Conservation (phyloP, 495 filamentous ascomycete species). For the Oidiodendron maius region DNA sequence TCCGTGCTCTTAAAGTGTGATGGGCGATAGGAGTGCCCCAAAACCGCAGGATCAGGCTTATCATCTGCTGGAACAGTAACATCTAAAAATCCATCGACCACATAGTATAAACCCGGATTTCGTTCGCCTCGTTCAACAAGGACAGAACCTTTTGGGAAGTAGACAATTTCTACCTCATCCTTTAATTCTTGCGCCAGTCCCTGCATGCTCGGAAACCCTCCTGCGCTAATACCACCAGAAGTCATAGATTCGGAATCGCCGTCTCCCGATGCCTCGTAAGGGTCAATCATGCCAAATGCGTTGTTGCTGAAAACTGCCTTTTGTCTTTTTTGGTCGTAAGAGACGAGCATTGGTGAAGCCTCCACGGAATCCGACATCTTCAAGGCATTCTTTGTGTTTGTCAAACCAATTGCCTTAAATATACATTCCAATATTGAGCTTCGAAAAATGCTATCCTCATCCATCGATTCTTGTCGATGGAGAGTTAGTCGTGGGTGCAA, state of each 20-base stretch:
- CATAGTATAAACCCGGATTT: constrained; percentile 94
- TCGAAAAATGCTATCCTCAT: constrained; percentile 83
- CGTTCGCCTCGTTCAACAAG: constrained; percentile 96
- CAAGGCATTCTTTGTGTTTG: constrained; percentile 56
- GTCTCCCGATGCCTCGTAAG: constrained; percentile 74
- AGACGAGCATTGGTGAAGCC: constrained; percentile 76
- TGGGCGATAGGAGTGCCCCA: constrained; percentile 23
- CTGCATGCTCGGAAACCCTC: constrained; percentile 35
- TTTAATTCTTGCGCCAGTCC: constrained; percentile 66
- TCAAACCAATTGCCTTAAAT: constrained; percentile 87
- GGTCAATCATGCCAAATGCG: constrained; percentile 92
- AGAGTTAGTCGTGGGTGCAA: constrained; percentile 41
- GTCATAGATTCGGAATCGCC: constrained; percentile 83
- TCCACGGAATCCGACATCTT: constrained; percentile 69
- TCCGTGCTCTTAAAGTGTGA: constrained; percentile 22
- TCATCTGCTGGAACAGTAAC: constrained; percentile 61
- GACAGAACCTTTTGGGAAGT: constrained; percentile 89
- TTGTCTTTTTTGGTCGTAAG: constrained; percentile 77
- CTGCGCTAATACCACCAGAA: constrained; percentile 45
- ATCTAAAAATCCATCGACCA: constrained; percentile 94
- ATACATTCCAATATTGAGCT: constrained; percentile 92
- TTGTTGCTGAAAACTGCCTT: constrained; percentile 74
- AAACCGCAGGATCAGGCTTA: constrained; percentile 23
- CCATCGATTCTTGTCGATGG: constrained; percentile 66
- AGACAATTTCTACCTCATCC: constrained; percentile 96